Evolutionary conservation across 768 basidiomycete species (phyloP).

Genomic region (Serendipita indica): DNA sequence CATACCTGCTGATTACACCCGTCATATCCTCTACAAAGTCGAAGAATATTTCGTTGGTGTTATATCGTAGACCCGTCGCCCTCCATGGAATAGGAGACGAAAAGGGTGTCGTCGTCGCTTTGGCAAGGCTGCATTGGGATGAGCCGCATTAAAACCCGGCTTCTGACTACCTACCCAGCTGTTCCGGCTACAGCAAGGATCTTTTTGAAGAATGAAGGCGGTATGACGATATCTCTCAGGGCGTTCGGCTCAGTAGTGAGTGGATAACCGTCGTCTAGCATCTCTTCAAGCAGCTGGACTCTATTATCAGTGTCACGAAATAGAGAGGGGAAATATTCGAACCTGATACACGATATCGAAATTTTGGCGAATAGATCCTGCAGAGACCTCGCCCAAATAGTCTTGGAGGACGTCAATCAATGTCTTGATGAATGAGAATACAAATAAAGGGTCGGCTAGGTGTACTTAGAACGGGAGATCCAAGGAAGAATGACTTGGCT

Average conservation of each 20-base stretch:
- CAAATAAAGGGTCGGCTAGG: slow-evolving; percentile 76
- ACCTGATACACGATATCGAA: slow-evolving; percentile 95
- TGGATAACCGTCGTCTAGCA: slow-evolving; percentile 83
- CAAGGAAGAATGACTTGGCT: slow-evolving; percentile 9
- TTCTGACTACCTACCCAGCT: slow-evolving; percentile 23
- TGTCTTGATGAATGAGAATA: slow-evolving; percentile 75
- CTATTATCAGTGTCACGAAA: not conserved
- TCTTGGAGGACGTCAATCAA: slow-evolving; percentile 73
- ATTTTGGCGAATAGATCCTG: slow-evolving; percentile 69
- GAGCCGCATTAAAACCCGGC: slow-evolving; percentile 12
- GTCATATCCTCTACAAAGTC: slow-evolving; percentile 74
- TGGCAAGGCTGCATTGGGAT: slow-evolving; percentile 17
- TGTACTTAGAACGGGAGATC: not conserved
- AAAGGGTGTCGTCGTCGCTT: slow-evolving; percentile 38
- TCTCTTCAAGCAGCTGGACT: slow-evolving; percentile 76
- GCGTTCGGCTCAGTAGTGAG: slow-evolving; percentile 82
- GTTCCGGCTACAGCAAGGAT: slow-evolving; percentile 39
- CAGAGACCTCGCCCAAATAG: slow-evolving; percentile 77
- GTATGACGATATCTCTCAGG: slow-evolving; percentile 83
- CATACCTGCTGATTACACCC: slow-evolving; percentile 64
- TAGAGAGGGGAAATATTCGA: slow-evolving; percentile 14
- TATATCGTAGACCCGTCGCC: slow-evolving; percentile 64
- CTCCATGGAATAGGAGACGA: slow-evolving; percentile 91
- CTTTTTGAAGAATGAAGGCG: slow-evolving; percentile 74
- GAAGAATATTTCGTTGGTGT: slow-evolving; percentile 85